phyloP scores from a whole-genome alignment of 2,329 filamentous ascomycete genomes.

The Epichloe scottii region DNA sequence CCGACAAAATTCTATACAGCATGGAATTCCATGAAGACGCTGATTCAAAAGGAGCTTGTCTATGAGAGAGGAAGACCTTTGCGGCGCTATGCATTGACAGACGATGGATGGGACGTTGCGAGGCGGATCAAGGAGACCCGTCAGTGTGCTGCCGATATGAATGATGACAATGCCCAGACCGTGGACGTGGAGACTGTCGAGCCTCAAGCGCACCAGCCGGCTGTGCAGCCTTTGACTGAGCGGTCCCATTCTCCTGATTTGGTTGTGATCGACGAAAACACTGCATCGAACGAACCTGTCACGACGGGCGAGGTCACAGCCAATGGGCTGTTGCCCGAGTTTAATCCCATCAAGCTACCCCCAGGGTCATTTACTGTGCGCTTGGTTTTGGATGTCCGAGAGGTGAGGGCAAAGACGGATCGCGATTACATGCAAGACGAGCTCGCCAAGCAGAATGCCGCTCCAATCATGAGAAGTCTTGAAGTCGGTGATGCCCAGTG shows the following conservation, averaged over 20 bases:
- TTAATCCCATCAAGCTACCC: conserved; percentile 48
- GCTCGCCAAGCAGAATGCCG: conserved; percentile 52
- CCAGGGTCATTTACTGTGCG: conserved; percentile 59
- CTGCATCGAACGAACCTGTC: not conserved
- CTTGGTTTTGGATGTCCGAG: conserved; percentile 61
- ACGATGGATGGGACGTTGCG: conserved; percentile 67
- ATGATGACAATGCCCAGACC: not conserved
- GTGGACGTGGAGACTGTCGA: not conserved
- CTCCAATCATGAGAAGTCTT: conserved; percentile 53
- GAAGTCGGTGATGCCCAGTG: conserved; percentile 67
- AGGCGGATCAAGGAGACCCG: conserved; percentile 45
- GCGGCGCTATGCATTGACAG: conserved; percentile 57
- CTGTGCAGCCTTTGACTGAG: not conserved
- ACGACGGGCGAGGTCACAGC: conserved; percentile 7
- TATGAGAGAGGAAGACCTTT: conserved; percentile 57
- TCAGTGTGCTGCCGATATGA: conserved; percentile 19
- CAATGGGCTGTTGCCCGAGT: conserved; percentile 27
- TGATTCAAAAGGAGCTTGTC: conserved; percentile 61
- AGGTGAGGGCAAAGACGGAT: conserved; percentile 60
- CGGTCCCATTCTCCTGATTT: conserved; percentile 10
- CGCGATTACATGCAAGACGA: conserved; percentile 67
- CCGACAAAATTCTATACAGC: conserved; percentile 63
- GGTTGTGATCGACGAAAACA: not conserved
- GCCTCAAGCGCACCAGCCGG: not conserved
- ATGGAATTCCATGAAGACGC: conserved; percentile 71